Evolutionary conservation across 371 early-diverging fungal species (phyloP), one percentile per base, ranked within the genome.

Genomic region (Actinomortierella ambigua): DNA sequence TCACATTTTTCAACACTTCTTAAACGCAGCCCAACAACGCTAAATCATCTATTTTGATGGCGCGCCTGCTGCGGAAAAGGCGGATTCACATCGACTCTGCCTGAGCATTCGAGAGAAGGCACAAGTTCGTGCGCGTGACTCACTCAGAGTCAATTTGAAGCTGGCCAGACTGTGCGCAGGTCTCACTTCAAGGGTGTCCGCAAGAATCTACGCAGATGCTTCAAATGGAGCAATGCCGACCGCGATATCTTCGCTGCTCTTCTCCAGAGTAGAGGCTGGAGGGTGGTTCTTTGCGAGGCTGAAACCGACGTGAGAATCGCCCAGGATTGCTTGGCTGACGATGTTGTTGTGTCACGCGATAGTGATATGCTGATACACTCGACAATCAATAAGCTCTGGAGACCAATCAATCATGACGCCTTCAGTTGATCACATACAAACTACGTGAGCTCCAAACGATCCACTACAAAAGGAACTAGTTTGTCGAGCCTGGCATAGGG

Each of bases 221-320:
- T 44, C 44, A 44, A 13, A 44, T 44, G 44, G 44, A 44, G 44
- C 20, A 44, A 15, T 44, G 3, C 44, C 44, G 44, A 13, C 6
- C 44, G 44, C 20, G 44, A 44, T 44, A 20, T 20, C n/a, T 44
- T 44, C 44, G 13, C 20, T 6, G 44, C 13, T 44, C 20, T 44
- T 20, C 44, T 44, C 44, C 44, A 44, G 20, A 44, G 44, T 20
- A 44, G 20, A 44, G 44, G 44, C 44, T 44, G 44, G 44, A 44
- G 4, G 15, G 44, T 44, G 44, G 44, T 44, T 44, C 44, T 44
- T 20, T 44, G 44, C 13, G 44, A 44, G 44, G 20, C 44, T 4
- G 44, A 44, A 20, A 2, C 44, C 13, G 44, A 44, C 13, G 44
- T 44, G 13, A 44, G 20, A 13, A 44, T 44, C 44, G 44, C 44